A percentile compares a stretch with the other conserved stretches of the same genome.
phyloP scores from a whole-genome alignment of 1,139 yeast species.

The Diutina rugosa region DNA sequence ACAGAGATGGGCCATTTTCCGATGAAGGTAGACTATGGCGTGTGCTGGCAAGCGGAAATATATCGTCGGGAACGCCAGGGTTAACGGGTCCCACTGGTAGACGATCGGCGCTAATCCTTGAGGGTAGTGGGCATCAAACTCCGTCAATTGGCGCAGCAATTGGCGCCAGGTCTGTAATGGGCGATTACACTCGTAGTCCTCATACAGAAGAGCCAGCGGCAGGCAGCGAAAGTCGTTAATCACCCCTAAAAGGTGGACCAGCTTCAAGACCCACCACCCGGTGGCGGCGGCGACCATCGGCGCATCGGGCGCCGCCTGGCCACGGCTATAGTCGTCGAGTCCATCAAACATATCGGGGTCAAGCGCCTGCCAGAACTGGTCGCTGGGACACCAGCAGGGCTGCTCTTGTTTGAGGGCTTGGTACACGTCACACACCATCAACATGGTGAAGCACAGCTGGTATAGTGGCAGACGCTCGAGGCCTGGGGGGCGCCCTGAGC shows the following conservation, averaged over 20 bases:
- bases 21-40: neutral
- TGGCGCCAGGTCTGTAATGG: neutral
- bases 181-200: neutral
- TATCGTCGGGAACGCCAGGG: neutral
- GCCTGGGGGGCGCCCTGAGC: neutral
- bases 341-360: conserved; percentile 19
- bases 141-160: neutral
- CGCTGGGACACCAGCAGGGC: conserved; percentile 20
- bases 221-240: neutral
- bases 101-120: neutral
- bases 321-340: conserved; percentile 5
- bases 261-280: neutral
- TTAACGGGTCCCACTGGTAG: neutral
- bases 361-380: conserved; percentile 17
- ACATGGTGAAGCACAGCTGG: conserved; percentile 24
- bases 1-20: neutral
- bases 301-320: neutral
- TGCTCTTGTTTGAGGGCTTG: conserved; percentile 19
- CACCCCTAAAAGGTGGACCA: neutral
- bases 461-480: conserved; percentile 15
- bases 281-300: neutral
- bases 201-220: neutral
- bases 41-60: neutral
- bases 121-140: neutral
- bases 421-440: conserved; percentile 21